These are phyloP conservation scores for Diaporthe citri DNA, from an alignment of 2,329 filamentous ascomycete genomes.

Conservation along the genomic window DNA sequence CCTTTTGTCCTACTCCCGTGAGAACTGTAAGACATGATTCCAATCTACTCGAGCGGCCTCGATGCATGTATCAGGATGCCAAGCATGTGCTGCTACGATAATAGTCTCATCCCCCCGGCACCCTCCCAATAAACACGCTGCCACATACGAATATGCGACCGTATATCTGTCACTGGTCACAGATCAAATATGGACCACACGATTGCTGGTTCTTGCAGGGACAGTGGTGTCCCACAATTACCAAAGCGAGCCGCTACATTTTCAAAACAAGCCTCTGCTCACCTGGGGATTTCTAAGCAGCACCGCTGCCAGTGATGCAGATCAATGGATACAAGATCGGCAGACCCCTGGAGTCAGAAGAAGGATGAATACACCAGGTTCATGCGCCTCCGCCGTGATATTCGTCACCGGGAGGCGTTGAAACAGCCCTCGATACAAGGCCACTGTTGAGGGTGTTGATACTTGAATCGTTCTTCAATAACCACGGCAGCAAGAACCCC, in stretches of 20 bases:
- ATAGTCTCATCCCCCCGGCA: conserved; percentile 6
- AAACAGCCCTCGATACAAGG: conserved; percentile 4
- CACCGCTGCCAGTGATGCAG: neutral
- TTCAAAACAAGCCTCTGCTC: conserved; percentile 5
- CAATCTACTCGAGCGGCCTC: neutral
- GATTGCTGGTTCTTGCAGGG: neutral
- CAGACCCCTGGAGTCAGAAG: neutral
- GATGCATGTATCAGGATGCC: neutral
- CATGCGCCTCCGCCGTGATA: neutral
- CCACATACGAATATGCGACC: neutral
- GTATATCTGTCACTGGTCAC: conserved; percentile 11
- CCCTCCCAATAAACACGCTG: conserved; percentile 9
- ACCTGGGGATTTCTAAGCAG: neutral
- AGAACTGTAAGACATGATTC: neutral
- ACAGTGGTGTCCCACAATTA: neutral
- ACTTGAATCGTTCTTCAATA: neutral
- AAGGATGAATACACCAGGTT: no score
- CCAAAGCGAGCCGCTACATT: neutral
- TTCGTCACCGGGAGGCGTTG: neutral
- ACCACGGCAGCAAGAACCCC: neutral
- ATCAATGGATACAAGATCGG: neutral
- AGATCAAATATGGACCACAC: conserved; percentile 10
- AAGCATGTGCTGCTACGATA: conserved; percentile 14
- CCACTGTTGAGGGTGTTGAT: neutral
- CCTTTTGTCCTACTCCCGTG: neutral